A percentile compares a stretch with the other conserved stretches of the same genome.
Conservation (phyloP, 2,329 filamentous ascomycete species). For the Simplicillium aogashimaense region DNA sequence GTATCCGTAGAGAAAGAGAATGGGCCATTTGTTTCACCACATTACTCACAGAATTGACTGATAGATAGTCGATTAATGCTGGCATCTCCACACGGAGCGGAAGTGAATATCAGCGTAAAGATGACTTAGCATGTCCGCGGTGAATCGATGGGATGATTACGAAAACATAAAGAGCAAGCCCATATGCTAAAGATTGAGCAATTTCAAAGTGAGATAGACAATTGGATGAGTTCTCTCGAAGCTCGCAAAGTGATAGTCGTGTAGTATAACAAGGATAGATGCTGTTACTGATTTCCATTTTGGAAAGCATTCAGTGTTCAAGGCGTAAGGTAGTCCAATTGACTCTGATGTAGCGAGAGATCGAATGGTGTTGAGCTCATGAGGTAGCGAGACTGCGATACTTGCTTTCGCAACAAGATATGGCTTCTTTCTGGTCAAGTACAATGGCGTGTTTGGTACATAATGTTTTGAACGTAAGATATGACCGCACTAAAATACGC, state of each 20-base stretch:
- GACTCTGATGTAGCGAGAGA: background rate
- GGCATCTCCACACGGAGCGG: constrained; percentile 7
- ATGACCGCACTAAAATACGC: too few relatives aligned
- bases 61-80: too few relatives aligned
- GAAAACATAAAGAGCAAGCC: too few relatives aligned
- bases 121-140: too few relatives aligned
- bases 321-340: background rate
- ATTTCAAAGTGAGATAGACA: constrained; percentile 2
- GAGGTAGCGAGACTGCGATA: constrained; percentile 3
- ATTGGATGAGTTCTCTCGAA: constrained; percentile 1
- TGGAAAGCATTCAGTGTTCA: constrained; percentile 3
- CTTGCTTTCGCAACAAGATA: constrained; percentile 7
- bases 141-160: too few relatives aligned
- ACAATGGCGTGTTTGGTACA: too few relatives aligned
- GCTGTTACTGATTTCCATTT: background rate
- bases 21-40: too few relatives aligned
- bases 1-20: constrained; percentile 2
- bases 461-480: too few relatives aligned
- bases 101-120: too few relatives aligned
- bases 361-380: background rate
- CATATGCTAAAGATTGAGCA: constrained; percentile 2
- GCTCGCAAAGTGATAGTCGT: background rate
- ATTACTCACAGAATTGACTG: too few relatives aligned
- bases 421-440: too few relatives aligned
- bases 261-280: constrained; percentile 3